Percentiles rank a stretch among this genome's conserved stretches.
phyloP scores from a whole-genome alignment of 768 basidiomycete species.

The Collybia sordida region DNA sequence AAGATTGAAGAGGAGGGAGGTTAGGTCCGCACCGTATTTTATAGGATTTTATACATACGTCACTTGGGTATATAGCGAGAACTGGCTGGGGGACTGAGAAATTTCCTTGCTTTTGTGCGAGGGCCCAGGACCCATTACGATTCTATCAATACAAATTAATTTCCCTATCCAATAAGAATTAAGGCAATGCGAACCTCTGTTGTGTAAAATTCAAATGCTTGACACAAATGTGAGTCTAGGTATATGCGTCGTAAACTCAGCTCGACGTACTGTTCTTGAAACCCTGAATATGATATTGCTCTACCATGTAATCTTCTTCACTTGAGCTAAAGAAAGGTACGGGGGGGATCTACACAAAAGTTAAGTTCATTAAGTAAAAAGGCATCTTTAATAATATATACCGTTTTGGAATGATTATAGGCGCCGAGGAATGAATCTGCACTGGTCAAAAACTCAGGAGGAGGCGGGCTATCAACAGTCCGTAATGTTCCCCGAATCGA shows the following conservation, averaged over 20 bases:
- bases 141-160: slow-evolving; percentile 28
- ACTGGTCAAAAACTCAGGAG: slow-evolving; percentile 51
- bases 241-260: not conserved
- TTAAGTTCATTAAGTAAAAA: slow-evolving; percentile 2
- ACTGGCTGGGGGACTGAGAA: slow-evolving; percentile 42
- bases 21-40: not conserved
- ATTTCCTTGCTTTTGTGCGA: slow-evolving; percentile 44
- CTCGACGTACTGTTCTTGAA: slow-evolving; percentile 57
- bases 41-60: slow-evolving; percentile 21
- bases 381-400: slow-evolving; percentile 9
- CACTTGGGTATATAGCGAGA: slow-evolving; percentile 37
- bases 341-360: slow-evolving; percentile 49
- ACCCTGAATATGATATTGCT: slow-evolving; percentile 56
- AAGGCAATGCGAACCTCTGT: slow-evolving; percentile 36
- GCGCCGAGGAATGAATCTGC: slow-evolving; percentile 49
- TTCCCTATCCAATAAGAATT: too few relatives aligned
- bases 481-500: slow-evolving; percentile 58
- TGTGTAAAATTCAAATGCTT: slow-evolving; percentile 70
- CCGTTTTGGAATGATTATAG: slow-evolving; percentile 47
- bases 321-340: slow-evolving; percentile 58
- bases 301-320: slow-evolving; percentile 72
- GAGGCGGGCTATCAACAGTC: slow-evolving; percentile 53
- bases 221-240: not conserved
- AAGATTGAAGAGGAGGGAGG: not conserved
- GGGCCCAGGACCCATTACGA: slow-evolving; percentile 37